Conservation (phyloP, 345 rosid genomes). For the Rhodomyrtus tomentosa region DNA sequence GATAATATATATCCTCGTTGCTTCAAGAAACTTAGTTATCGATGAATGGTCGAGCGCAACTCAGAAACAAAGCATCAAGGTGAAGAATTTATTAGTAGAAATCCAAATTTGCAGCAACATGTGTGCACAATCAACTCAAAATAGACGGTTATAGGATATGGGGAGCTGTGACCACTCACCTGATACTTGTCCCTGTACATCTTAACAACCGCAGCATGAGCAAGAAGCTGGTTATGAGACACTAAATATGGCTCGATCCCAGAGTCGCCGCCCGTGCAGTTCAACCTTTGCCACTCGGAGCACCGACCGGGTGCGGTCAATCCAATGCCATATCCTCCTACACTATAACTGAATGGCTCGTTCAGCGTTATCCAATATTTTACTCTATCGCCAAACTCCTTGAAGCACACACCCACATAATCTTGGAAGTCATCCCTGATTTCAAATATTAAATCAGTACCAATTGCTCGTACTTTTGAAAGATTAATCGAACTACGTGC, state of each 20-base stretch:
- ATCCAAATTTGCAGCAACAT: not conserved
- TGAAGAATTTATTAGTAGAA: not conserved
- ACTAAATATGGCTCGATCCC: conserved; percentile 39
- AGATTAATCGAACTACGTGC: not conserved
- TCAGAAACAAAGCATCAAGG: not conserved
- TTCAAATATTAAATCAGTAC: not conserved
- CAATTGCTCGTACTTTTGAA: not conserved
- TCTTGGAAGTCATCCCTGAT: conserved; percentile 27
- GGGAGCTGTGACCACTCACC: conserved; percentile 1
- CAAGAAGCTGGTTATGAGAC: conserved; percentile 32
- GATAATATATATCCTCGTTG: too few species aligned
- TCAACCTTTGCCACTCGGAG: conserved; percentile 13
- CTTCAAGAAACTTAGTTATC: too few species aligned
- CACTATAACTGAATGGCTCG: conserved; percentile 25
- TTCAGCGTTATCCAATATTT: conserved; percentile 52
- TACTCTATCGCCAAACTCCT: conserved; percentile 41
- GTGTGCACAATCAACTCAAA: not conserved
- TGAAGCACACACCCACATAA: conserved; percentile 29
- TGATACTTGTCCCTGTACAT: conserved; percentile 25
- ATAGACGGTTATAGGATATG: not conserved
- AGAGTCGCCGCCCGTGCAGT: conserved; percentile 37
- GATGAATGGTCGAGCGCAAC: not conserved
- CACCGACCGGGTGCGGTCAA: conserved; percentile 32
- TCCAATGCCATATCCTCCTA: conserved; percentile 15
- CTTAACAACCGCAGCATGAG: conserved; percentile 29